Percentiles rank a stretch among this genome's conserved stretches.
phyloP scores from a whole-genome alignment of 345 rosid species.

The Syzygium oleosum region DNA sequence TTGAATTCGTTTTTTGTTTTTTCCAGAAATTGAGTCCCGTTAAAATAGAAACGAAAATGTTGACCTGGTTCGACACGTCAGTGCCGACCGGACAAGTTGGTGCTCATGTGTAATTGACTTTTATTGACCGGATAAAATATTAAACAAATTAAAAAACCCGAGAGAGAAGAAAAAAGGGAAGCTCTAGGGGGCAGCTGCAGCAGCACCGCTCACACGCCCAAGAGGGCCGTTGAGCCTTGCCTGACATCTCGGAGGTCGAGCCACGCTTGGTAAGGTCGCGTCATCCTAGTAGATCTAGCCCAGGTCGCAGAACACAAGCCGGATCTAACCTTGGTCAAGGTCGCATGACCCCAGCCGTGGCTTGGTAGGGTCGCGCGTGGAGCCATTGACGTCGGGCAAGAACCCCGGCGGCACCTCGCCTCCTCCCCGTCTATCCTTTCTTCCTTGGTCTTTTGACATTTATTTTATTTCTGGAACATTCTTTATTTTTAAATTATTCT shows the following conservation, averaged over 20 bases:
- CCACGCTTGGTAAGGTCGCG: not conserved
- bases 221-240: not conserved
- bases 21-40: not conserved
- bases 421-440: not conserved
- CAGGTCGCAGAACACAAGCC: not conserved
- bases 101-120: not conserved
- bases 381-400: not conserved
- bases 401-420: not conserved
- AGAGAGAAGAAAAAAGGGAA: not conserved
- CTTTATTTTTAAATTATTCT: not conserved
- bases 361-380: not conserved
- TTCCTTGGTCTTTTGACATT: not conserved
- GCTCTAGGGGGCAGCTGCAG: not conserved
- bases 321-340: not conserved
- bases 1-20: not conserved
- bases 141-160: not conserved
- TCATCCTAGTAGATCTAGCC: not conserved
- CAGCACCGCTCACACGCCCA: rapidly evolving
- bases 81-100: rapidly evolving
- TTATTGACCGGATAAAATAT: not conserved
- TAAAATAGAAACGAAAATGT: not conserved
- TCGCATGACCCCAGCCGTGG: not conserved
- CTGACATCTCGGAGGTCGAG: not conserved
- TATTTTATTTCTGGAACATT: not conserved
- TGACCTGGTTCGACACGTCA: rapidly evolving